phyloP scores from a whole-genome alignment of 768 basidiomycete genomes.

The Pseudohyphozyma bogoriensis region DNA sequence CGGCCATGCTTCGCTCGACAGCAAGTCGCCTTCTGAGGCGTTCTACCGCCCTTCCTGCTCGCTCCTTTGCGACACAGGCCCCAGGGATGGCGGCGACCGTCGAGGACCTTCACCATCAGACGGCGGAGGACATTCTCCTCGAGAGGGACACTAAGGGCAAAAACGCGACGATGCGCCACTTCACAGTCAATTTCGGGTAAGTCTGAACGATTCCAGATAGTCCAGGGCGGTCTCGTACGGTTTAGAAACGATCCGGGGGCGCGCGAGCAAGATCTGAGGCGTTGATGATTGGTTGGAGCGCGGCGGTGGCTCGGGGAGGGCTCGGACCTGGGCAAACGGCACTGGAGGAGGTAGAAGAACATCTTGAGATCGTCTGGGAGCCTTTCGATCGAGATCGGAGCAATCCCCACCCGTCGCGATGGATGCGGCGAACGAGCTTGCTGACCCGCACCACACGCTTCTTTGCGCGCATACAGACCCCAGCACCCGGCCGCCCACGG shows the following conservation, averaged over 20 bases:
- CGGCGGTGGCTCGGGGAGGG: too few species aligned
- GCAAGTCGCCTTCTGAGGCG: too few species aligned
- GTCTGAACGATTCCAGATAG: constrained; percentile 24
- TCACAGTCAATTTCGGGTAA: constrained; percentile 81
- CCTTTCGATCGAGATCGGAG: too few species aligned
- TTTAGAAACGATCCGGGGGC: not conserved
- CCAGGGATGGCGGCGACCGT: constrained; percentile 42
- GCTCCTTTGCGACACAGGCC: constrained; percentile 16
- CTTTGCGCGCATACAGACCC: constrained; percentile 46
- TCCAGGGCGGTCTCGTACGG: not conserved
- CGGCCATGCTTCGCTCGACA: too few species aligned
- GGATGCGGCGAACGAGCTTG: not conserved
- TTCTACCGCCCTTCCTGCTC: not conserved
- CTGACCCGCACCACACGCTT: not conserved
- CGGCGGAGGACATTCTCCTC: constrained; percentile 65
- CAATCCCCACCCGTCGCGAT: too few species aligned
- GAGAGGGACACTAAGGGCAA: constrained; percentile 43
- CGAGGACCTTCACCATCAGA: constrained; percentile 73
- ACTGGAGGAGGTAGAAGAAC: not conserved
- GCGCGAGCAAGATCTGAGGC: not conserved
- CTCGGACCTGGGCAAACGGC: too few species aligned
- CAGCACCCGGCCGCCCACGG: constrained; percentile 99
- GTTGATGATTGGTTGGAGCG: not conserved
- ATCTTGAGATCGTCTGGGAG: not conserved
- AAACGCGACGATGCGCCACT: constrained; percentile 58